A percentile compares a stretch with the other conserved stretches of the same genome.
Conservation (phyloP, 768 basidiomycete genomes). For the Nidula microcarpa region DNA sequence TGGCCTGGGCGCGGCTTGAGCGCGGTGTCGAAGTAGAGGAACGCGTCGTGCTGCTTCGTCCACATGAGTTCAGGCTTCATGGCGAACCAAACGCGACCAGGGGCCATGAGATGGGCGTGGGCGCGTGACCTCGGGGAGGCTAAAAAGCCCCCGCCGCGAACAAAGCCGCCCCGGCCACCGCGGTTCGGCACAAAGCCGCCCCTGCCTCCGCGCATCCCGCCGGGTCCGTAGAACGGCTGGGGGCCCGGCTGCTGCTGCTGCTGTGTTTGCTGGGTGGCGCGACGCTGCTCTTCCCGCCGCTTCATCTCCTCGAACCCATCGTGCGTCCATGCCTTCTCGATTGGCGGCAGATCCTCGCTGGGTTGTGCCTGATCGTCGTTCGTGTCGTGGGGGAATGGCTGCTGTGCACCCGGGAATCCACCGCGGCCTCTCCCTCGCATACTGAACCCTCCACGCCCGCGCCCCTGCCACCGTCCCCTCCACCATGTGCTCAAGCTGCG, state of each 20-base stretch:
- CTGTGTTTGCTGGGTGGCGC: conserved; percentile 25
- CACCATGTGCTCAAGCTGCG: conserved; percentile 86
- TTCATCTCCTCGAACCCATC: conserved; percentile 90
- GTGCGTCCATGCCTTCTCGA: conserved; percentile 77
- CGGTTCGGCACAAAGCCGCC: conserved; percentile 43
- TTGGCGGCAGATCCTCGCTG: conserved; percentile 42
- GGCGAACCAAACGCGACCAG: conserved; percentile 60
- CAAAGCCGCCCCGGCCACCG: conserved; percentile 41
- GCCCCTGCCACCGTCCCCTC: conserved; percentile 74
- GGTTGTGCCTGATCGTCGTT: conserved; percentile 8
- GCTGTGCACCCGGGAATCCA: conserved; percentile 27
- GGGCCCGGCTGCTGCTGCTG: conserved; percentile 15
- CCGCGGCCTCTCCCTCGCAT: conserved; percentile 61
- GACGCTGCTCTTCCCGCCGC: conserved; percentile 61
- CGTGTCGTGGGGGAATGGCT: too few relatives aligned
- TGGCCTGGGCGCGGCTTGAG: conserved; percentile 58
- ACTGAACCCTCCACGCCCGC: conserved; percentile 56
- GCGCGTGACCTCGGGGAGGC: conserved; percentile 26
- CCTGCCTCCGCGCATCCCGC: conserved; percentile 40
- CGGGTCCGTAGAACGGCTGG: conserved; percentile 29
- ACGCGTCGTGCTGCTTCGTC: conserved; percentile 81
- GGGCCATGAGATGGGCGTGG: conserved; percentile 20
- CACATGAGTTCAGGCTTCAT: conserved; percentile 79
- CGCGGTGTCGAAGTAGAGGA: conserved; percentile 62
- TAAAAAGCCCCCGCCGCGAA: conserved; percentile 40